Percentiles rank a stretch among this genome's conserved stretches.
Evolutionary conservation across 345 rosid genomes (phyloP).

Genomic region (Brassica incana): DNA sequence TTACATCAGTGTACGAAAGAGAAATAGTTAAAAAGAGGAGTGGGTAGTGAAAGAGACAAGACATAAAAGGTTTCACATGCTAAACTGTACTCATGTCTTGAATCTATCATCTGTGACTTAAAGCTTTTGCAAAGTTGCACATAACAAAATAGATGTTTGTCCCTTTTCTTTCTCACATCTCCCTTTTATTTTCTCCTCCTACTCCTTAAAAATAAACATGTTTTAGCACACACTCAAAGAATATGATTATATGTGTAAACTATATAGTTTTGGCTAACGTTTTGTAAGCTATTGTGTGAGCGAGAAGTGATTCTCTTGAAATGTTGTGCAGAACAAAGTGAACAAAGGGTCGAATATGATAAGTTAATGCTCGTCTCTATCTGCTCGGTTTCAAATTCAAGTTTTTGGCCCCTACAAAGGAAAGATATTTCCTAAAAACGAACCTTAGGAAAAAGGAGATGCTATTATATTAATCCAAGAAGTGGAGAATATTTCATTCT

Average conservation of each 20-base stretch:
- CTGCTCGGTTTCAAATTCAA: slow-evolving; percentile 7
- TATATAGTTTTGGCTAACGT: neutral
- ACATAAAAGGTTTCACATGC: slow-evolving; percentile 37
- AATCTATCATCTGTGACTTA: slow-evolving; percentile 23
- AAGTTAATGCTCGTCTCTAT: slow-evolving; percentile 39
- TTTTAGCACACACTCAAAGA: neutral
- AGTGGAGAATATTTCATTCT: slow-evolving; percentile 36
- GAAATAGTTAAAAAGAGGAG: slow-evolving; percentile 18
- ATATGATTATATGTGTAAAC: neutral
- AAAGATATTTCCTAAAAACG: neutral
- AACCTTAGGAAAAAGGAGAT: slow-evolving; percentile 5
- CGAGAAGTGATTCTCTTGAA: slow-evolving; percentile 1
- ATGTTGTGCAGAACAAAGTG: slow-evolving; percentile 19
- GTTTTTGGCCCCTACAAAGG: slow-evolving; percentile 18
- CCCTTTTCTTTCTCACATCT: neutral
- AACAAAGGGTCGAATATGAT: slow-evolving; percentile 23
- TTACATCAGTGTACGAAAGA: slow-evolving; percentile 24
- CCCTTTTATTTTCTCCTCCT: neutral
- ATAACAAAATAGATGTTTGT: neutral
- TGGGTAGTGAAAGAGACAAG: slow-evolving; percentile 38
- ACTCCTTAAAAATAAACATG: neutral
- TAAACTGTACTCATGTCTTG: slow-evolving; percentile 25
- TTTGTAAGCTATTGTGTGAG: neutral
- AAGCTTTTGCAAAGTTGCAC: slow-evolving; percentile 11
- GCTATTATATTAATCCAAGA: neutral